Conservation (phyloP, 495 filamentous ascomycete genomes). For the Penicillium canescens region DNA sequence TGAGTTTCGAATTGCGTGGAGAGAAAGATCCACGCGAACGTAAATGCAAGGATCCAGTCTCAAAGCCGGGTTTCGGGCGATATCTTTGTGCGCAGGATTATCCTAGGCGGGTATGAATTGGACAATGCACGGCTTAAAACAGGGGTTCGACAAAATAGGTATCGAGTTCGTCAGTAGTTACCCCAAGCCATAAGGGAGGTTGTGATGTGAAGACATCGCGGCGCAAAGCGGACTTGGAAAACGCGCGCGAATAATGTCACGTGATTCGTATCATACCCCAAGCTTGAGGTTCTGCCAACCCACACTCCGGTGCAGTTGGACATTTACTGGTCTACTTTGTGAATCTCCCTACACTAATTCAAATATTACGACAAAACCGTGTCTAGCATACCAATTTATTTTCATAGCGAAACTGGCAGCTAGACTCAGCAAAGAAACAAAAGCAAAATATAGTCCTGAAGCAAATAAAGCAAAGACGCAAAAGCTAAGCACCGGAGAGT, state of each 20-base stretch:
- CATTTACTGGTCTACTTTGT: too few relatives aligned
- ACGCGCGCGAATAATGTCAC: constrained; percentile 15
- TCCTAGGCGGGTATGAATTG: not conserved
- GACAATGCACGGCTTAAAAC: not conserved
- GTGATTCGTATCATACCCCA: constrained; percentile 8
- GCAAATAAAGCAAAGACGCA: constrained; percentile 20
- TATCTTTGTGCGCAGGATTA: not conserved
- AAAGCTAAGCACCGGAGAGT: constrained; percentile 17
- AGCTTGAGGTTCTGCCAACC: too few relatives aligned
- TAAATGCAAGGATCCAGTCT: constrained; percentile 16
- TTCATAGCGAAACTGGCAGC: constrained; percentile 35
- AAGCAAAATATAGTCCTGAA: constrained; percentile 20
- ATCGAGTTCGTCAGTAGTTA: not conserved
- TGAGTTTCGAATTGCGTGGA: not conserved
- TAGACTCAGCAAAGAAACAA: constrained; percentile 23
- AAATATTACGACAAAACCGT: not conserved
- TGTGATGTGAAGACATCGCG: constrained; percentile 9
- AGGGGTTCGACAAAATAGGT: not conserved
- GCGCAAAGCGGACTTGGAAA: constrained; percentile 17
- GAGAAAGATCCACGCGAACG: not conserved
- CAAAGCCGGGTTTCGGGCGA: constrained; percentile 4
- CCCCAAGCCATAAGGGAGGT: constrained; percentile 5
- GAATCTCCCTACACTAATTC: too few relatives aligned
- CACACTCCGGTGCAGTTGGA: too few relatives aligned
- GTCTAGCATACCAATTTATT: constrained; percentile 35